Evolutionary conservation across 129 eudicot genomes (phyloP).

Genomic region (Gnaphalium uliginosum): DNA sequence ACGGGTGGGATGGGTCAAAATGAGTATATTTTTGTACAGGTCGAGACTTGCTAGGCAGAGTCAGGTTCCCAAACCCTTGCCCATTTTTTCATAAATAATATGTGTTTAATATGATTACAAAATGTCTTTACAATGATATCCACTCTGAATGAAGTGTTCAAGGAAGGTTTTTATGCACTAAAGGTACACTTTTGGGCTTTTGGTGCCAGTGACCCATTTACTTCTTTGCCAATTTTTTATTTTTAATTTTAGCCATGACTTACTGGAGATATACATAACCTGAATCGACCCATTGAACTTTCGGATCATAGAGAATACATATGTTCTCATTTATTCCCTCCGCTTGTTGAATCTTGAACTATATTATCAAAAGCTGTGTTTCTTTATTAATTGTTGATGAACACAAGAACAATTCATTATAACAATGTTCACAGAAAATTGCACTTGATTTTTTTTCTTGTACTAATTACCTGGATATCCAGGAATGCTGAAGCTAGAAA

Average conservation of each 20-base stretch:
- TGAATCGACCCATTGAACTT: too few relatives aligned
- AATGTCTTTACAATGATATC: background rate
- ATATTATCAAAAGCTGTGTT: background rate
- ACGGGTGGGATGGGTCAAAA: background rate
- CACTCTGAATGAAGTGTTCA: background rate
- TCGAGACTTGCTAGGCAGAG: background rate
- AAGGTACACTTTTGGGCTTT: background rate
- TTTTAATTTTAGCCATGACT: too few relatives aligned
- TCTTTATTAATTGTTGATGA: background rate
- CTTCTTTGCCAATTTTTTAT: too few relatives aligned
- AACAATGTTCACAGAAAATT: background rate
- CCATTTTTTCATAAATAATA: background rate
- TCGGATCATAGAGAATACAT: too few relatives aligned
- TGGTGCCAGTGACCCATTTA: background rate
- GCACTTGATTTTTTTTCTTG: background rate
- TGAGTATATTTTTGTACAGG: background rate
- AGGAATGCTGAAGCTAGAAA: constrained; percentile 29
- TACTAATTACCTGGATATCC: constrained; percentile 20
- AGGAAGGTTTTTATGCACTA: background rate
- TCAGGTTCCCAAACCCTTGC: background rate
- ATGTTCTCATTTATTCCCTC: too few relatives aligned
- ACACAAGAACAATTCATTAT: constrained; percentile 1
- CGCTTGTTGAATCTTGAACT: too few relatives aligned
- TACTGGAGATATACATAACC: too few relatives aligned
- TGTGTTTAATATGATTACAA: background rate